phyloP scores from a whole-genome alignment of 768 basidiomycete species.

The Clathrus columnatus region DNA sequence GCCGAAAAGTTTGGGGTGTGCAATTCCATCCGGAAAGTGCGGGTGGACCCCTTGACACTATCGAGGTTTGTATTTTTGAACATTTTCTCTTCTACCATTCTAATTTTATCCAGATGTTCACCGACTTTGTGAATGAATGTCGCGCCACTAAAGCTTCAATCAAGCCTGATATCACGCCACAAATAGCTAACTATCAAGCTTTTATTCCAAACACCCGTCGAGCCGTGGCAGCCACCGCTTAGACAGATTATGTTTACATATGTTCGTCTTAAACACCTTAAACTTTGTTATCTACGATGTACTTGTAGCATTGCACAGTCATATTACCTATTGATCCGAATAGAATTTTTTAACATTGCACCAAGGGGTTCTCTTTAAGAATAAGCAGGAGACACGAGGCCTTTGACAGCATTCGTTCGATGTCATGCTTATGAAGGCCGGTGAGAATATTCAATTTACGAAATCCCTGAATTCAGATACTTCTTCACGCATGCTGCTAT shows the following conservation, averaged over 20 bases:
- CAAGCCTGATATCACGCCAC: neutral
- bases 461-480: no score
- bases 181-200: neutral
- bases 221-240: constrained; percentile 2
- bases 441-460: no score
- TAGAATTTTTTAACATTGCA: no score
- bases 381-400: no score
- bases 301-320: neutral
- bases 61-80: constrained; percentile 54
- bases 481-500: no score
- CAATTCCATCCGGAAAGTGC: constrained; percentile 99
- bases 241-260: neutral
- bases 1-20: constrained; percentile 92
- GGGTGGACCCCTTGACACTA: constrained; percentile 97
- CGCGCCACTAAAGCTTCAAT: constrained; percentile 26
- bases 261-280: no score
- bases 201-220: neutral
- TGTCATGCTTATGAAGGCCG: no score
- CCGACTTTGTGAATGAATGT: constrained; percentile 83
- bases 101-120: constrained; percentile 64
- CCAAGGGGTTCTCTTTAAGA: no score
- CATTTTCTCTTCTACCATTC: neutral
- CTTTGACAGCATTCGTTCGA: no score
- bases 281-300: neutral
- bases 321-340: no score